Conservation (phyloP, 176 grass and related monocot genomes). For the Oropetium thomaeum region DNA sequence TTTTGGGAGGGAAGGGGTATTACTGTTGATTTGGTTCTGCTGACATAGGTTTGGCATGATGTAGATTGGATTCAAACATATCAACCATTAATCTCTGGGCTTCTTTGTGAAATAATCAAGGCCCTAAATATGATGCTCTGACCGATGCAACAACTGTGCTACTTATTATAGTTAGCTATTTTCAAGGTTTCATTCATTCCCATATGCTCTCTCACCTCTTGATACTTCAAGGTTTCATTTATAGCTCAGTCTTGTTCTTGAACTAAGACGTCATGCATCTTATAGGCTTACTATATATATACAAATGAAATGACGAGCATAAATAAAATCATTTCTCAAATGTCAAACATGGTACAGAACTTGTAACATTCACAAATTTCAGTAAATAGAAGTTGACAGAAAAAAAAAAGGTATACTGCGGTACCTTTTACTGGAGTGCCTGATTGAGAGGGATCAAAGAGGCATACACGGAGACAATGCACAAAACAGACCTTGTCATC, state of each 20-base stretch:
- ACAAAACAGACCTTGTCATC: not conserved
- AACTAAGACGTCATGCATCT: constrained; percentile 1
- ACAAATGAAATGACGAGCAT: not conserved
- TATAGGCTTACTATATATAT: not conserved
- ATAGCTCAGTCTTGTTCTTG: not conserved
- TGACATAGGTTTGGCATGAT: not conserved
- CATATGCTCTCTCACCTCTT: not conserved
- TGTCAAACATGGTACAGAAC: not conserved
- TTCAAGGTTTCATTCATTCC: not conserved
- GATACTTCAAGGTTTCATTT: not conserved
- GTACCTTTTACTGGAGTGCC: too few species aligned
- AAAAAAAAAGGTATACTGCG: not conserved
- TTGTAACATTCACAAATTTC: not conserved
- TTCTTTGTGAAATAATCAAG: too few species aligned
- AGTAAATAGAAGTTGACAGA: not conserved
- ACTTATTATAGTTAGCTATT: too few species aligned
- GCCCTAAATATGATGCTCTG: too few species aligned
- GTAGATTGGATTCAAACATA: constrained; percentile 1
- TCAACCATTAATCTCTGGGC: not conserved
- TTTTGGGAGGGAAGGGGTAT: too few species aligned
- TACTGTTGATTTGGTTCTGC: not conserved
- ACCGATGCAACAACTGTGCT: too few species aligned
- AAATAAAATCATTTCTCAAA: not conserved
- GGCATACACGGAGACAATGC: not conserved
- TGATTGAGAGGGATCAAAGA: not conserved